Base-by-base conservation (phyloP, 2,329 filamentous ascomycete genomes). In the Aspergillus latus region DNA sequence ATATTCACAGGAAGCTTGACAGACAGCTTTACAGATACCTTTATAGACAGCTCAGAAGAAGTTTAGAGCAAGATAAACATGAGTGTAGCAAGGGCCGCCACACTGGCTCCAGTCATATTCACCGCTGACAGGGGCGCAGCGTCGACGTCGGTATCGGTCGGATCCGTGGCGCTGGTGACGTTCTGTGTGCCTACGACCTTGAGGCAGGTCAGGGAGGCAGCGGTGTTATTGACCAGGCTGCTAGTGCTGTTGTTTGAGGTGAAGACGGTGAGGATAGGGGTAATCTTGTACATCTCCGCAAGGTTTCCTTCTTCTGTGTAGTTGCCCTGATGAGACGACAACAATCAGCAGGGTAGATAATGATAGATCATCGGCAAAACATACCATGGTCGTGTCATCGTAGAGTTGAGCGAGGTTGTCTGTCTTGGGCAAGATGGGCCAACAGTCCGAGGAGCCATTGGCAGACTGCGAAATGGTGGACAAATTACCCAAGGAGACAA, bases 131-230 rank as follows among this genome's bases (percentile, higher is more conserved):
- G 13, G 13, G 49, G 11, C n/a, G 49, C 49, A n/a, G 37, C 29
- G 9, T 15, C 52, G 8, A 16, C 34, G 6, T 13, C n/a, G 29
- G 37, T 29, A 26, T 49, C 45, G 2, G 7, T 9, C 15, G 37
- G n/a, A 26, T 49, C 45, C 5, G 52, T 43, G 13, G 45, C n/a
- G 39, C 49, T 54, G 34, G 28, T 32, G 36, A 30, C 21, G 16
- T 54, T 54, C 15, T 13, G 1, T 2, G 52, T 54, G 1, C 49
- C 59, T 15, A 63, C 56, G 5, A 58, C 47, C 26, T 63, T 63
- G n/a, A 62, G 51, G 26, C 61, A 63, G 11, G 60, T 62, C 21
- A 63, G 47, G 48, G 60, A 56, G 2, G 60, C 50, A n/a, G 53
- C 54, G 44, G 60, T 52, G n/a, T 49, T 21, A 29, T 60, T 36